Evolutionary conservation across 2,329 filamentous ascomycete species (phyloP).

Genomic region (Aureobasidium pullulans): DNA sequence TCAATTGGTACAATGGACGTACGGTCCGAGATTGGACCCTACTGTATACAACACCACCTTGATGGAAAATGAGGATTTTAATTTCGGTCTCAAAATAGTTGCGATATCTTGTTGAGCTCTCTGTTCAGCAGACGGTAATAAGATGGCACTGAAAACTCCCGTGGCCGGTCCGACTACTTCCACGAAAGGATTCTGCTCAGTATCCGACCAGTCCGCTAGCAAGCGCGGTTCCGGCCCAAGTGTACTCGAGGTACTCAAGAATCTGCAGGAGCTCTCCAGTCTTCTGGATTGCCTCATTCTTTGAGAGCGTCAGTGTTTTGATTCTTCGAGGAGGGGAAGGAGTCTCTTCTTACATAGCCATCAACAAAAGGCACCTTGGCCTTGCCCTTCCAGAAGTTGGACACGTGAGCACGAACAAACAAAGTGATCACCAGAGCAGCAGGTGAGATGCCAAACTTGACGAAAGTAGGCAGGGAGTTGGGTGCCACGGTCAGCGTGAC

Average conservation of each 20-base stretch:
- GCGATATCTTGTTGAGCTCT: neutral
- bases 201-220: constrained; percentile 23
- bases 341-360: neutral
- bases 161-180: neutral
- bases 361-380: constrained; percentile 19
- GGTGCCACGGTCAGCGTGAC: constrained; percentile 20
- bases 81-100: neutral
- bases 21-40: no score
- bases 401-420: constrained; percentile 26
- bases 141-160: no score
- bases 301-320: constrained; percentile 17
- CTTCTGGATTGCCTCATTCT: constrained; percentile 28
- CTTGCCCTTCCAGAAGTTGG: constrained; percentile 27
- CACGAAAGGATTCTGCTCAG: neutral
- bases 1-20: no score
- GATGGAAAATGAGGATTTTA: neutral
- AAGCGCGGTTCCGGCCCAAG: constrained; percentile 27
- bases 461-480: neutral
- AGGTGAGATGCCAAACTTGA: constrained; percentile 19
- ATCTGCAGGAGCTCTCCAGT: constrained; percentile 27
- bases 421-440: constrained; percentile 22
- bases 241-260: constrained; percentile 29
- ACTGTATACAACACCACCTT: neutral
- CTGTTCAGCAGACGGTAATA: neutral
- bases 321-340: constrained; percentile 4